Base-by-base conservation (phyloP, 805 yeast genomes). In the Ogataea dorogensis region DNA sequence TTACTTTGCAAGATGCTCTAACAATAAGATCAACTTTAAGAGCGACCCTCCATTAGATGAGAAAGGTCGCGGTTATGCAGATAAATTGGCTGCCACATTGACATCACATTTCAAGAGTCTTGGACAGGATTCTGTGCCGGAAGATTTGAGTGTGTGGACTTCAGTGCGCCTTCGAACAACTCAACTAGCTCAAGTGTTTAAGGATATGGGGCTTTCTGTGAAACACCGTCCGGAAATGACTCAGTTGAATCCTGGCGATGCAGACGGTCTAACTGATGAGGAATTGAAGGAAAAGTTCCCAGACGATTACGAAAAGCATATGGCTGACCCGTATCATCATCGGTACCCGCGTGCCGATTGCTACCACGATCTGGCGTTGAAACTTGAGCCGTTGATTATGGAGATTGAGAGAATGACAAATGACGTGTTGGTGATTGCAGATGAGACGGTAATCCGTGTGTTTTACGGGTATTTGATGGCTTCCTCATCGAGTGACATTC, bases 401-500 rank as follows among this genome's bases (percentile, higher is more conserved):
- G 98, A 93, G 60, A 81, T 93, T 79, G 99, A 93, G 60, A 75
- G 97, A 49, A 81, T 84, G 75, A 75, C 86, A 35, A 86, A 87
- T 14, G 96, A 88, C 56, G 74, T 93, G 11, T 67, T 93, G 47
- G 83, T 93, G 42, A 84, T 93, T 49, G 97, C 96, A 1, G 97
- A 93, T 58, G 97, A 91, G 53, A 78, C 95, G 1, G 83, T 93
- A 2, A 70, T 94, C 45, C 71, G 89, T 42, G 96, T 93, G 5
- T 73, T 93, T 34, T 93, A 88, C 53, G 98, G 98, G 3, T 93
- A 93, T 62, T 69, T 91, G 51, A 86, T 93, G 96, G 93, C 96
- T 5, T 81, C 86, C 47, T 77, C 91, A 2, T 85, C 93, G 49
- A 71, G 71, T 43, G 97, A 89, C 49, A 87, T 93, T 40, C 97